Conservation (phyloP, 139 green algal species). For the Tetradesmus obliquus region DNA sequence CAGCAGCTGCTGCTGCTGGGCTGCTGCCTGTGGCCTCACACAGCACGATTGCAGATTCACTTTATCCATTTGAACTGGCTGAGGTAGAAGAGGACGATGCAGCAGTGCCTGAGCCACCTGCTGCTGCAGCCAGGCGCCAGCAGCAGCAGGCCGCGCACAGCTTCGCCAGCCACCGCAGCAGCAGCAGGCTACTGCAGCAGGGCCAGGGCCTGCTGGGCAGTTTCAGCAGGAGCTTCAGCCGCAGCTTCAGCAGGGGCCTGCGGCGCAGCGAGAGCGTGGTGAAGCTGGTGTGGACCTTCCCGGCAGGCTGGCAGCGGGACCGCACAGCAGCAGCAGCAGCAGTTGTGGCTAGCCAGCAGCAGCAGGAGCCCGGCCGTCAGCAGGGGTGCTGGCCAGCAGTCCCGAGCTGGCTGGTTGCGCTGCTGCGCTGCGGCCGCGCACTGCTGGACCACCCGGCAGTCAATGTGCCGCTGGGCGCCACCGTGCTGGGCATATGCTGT, state of each 20-base stretch:
- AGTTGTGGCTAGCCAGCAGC: background rate
- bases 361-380: background rate
- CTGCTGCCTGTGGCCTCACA: slow-evolving; percentile 5
- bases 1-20: background rate
- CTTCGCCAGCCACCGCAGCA: slow-evolving; percentile 43
- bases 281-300: slow-evolving; percentile 36
- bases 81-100: background rate
- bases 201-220: slow-evolving; percentile 28
- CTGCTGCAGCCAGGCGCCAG: background rate
- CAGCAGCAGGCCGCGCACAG: slow-evolving; percentile 26
- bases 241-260: slow-evolving; percentile 30
- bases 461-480: slow-evolving; percentile 37
- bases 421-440: background rate
- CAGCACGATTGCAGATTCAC: slow-evolving; percentile 1
- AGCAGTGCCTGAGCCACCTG: background rate
- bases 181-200: slow-evolving; percentile 32
- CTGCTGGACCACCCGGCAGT: slow-evolving; percentile 37
- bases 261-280: slow-evolving; percentile 28
- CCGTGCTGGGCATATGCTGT: slow-evolving; percentile 5
- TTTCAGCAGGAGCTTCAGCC: slow-evolving; percentile 35
- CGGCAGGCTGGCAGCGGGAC: slow-evolving; percentile 20
- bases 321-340: background rate
- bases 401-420: background rate
- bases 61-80: background rate
- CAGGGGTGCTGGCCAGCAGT: background rate